Evolutionary conservation across 2,329 filamentous ascomycete genomes (phyloP).

Genomic region (Penicillium sp.): DNA sequence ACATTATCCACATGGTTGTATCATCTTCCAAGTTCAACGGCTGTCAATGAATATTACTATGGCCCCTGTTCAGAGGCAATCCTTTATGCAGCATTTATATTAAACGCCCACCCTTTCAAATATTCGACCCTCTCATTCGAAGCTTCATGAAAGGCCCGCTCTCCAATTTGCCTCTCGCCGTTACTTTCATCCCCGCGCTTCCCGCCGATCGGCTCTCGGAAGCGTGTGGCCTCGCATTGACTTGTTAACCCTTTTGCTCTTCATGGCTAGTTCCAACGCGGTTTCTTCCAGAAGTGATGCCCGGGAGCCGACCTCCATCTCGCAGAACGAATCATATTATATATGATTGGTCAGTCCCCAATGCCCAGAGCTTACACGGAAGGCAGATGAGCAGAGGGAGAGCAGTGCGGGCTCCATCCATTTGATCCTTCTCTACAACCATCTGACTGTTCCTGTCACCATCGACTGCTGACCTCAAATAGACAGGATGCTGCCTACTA

Average conservation of each 20-base stretch:
- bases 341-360: neutral
- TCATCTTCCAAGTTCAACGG: neutral
- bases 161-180: slow-evolving; percentile 4
- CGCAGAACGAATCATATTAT: neutral
- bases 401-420: neutral
- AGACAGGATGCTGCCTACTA: neutral
- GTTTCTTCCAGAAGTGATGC: neutral
- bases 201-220: slow-evolving; percentile 16
- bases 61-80: neutral
- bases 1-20: neutral
- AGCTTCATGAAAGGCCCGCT: neutral
- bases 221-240: neutral
- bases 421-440: neutral
- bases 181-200: slow-evolving; percentile 18
- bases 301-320: slow-evolving; percentile 4
- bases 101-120: neutral
- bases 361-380: neutral
- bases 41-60: too few species aligned
- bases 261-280: neutral
- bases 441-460: neutral
- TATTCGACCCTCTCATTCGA: neutral
- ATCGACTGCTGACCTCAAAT: neutral
- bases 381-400: slow-evolving; percentile 1
- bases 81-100: neutral
- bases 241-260: neutral